phyloP scores from a whole-genome alignment of 2,329 filamentous ascomycete genomes.

The Hypoxylon sp. region DNA sequence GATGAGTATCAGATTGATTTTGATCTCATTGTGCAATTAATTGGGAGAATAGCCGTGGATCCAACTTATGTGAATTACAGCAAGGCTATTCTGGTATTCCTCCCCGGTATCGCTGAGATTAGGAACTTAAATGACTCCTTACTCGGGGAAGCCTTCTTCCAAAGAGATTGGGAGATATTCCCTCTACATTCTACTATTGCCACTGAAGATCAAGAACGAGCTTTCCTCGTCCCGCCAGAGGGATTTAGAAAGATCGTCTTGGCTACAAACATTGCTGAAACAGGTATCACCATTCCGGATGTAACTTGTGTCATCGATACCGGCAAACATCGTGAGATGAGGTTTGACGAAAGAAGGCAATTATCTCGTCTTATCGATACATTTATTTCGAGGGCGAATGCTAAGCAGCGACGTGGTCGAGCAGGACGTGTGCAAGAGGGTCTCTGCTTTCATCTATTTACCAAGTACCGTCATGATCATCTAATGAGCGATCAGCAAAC shows the following conservation, averaged over 20 bases:
- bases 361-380: slow-evolving; percentile 92
- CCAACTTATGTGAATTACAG: slow-evolving; percentile 79
- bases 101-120: slow-evolving; percentile 95
- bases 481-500: slow-evolving; percentile 93
- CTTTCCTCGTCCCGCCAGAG: slow-evolving; percentile 86
- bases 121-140: slow-evolving; percentile 89
- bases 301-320: slow-evolving; percentile 97
- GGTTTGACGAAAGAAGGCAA: slow-evolving; percentile 93
- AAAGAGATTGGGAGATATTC: slow-evolving; percentile 85
- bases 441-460: slow-evolving; percentile 96
- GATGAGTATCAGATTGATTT: slow-evolving; percentile 96
- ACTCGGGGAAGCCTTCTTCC: slow-evolving; percentile 81
- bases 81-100: slow-evolving; percentile 92
- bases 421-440: slow-evolving; percentile 96
- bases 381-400: slow-evolving; percentile 95
- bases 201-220: slow-evolving; percentile 95
- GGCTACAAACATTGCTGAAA: slow-evolving; percentile 98
- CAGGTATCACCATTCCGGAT: slow-evolving; percentile 97
- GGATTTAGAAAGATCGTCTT: slow-evolving; percentile 93
- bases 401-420: slow-evolving; percentile 93
- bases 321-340: slow-evolving; percentile 97
- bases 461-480: slow-evolving; percentile 87
- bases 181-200: slow-evolving; percentile 95
- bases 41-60: slow-evolving; percentile 81
- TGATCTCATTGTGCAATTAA: slow-evolving; percentile 84